Evolutionary conservation across 2,329 filamentous ascomycete species (phyloP), one percentile per base, ranked within the genome.

Genomic region (Talaromyces albobiverticillius): DNA sequence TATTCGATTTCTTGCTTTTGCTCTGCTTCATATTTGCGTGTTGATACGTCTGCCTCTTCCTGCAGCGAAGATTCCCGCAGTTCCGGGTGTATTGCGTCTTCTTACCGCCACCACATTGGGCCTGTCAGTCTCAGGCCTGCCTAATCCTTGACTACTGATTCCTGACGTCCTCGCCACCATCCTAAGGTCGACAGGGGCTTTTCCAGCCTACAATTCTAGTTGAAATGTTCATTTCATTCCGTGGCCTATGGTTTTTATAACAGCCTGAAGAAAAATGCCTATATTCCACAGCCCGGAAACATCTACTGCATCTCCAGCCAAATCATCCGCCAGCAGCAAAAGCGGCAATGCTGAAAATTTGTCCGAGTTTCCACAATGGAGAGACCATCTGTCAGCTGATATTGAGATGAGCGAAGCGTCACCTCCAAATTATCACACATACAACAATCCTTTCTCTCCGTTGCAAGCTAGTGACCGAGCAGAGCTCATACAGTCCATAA

Each of bases 401-500:
- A 42, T 59, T 31, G 52, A 58, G 8, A 60, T 60, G 41, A 46
- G 46, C 42, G 59, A 57, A 14, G 46, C 41, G 22, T 48, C 58
- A 42, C 48, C 60, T 43, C 55, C 57, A n/a, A 55, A 58, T 2
- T 43, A 48, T 11, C 54, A 41, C 13, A 56, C 61, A 34, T 54
- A 59, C 9, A 54, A 60, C 32, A 43, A 50, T 22, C 56, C 51
- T 46, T 47, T 58, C n/a, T 51, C 64, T 14, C 64, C 49, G 20
- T 45, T 66, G 31, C 63, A 64, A 57, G 63, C 65, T 14, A 69
- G 67, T 56, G 85, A 90, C 68, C 82, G 92, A 59, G 84, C 84
- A 54, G 87, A 92, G 70, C 76, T 96, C 62, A 96, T 97, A 54
- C 83, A 91, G 71, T 82, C 86, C 60, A 80, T 96, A 61, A 96